Evolutionary conservation across 2,329 filamentous ascomycete genomes (phyloP).

Genomic region (Fusarium anthophilum): DNA sequence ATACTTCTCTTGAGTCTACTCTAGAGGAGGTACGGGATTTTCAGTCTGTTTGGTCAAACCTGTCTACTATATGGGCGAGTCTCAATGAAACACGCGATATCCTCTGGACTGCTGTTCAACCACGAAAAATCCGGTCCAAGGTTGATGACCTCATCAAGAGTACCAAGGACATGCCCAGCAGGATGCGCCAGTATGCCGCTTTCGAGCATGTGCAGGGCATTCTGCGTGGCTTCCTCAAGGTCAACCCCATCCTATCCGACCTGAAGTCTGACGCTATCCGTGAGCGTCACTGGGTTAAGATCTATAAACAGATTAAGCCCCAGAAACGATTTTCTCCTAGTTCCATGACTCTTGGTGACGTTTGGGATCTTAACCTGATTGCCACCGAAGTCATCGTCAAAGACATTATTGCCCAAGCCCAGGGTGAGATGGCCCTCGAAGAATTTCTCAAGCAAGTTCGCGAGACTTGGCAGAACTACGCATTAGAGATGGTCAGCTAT

Average conservation of each 20-base stretch:
- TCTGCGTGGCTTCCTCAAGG: conserved; percentile 87
- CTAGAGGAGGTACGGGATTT: conserved; percentile 98
- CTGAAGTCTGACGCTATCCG: conserved; percentile 96
- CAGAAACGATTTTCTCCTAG: conserved; percentile 93
- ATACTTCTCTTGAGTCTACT: conserved; percentile 84
- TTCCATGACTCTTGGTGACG: conserved; percentile 96
- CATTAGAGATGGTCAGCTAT: conserved; percentile 93
- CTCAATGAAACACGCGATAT: conserved; percentile 92
- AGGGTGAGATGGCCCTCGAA: conserved; percentile 97
- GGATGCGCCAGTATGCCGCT: conserved; percentile 99
- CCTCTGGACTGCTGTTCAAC: conserved; percentile 95
- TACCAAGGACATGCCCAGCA: conserved; percentile 98
- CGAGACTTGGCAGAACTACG: conserved; percentile 96
- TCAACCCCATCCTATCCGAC: conserved; percentile 87
- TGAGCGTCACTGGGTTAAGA: conserved; percentile 96
- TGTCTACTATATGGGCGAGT: conserved; percentile 96
- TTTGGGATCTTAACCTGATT: conserved; percentile 95
- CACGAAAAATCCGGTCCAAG: conserved; percentile 87
- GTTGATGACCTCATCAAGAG: conserved; percentile 95
- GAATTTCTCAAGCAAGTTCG: conserved; percentile 97
- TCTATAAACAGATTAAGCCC: conserved; percentile 94
- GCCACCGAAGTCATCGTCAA: conserved; percentile 88
- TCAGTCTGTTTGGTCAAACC: conserved; percentile 95
- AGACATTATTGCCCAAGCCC: conserved; percentile 93
- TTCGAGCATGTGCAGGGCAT: conserved; percentile 98